Base-by-base conservation (phyloP, 2,329 filamentous ascomycete genomes). In the Pyrenophora seminiperda region DNA sequence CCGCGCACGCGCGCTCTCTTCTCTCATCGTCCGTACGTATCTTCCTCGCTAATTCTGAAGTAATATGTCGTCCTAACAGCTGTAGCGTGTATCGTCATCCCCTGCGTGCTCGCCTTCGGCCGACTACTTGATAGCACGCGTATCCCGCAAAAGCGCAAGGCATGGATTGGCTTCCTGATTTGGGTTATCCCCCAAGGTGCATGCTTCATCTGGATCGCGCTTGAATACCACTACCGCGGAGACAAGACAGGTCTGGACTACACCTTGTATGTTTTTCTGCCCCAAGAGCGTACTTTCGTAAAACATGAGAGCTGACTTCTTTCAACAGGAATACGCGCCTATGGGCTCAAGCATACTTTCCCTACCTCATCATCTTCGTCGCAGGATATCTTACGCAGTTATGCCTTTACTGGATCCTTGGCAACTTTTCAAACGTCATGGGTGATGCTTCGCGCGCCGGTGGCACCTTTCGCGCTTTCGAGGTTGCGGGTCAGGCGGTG, bases 401-500 rank as follows among this genome's bases (percentile, higher is more conserved):
- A 29, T 49, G 45, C 11, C 20, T 53, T n/a, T 53, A 53, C 31
- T 53, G 50, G 50, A 53, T 53, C 18, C 33, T 53, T 6, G 41
- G 50, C 19, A 53, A 46, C 14, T 40, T 49, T 10, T 53, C 50
- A n/a, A 38, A 44, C 19, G 30, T 45, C 10, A 42, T 44, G 19
- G 41, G 41, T 2, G 45, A 40, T 38, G 36, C 45, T 20, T 49
- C 50, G 13, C 45, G 50, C 3, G 36, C 41, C 2, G 50, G 45
- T 24, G 50, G 45, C 32, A 31, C 49, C 11, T 54, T 54, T 30
- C 51, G 51, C 7, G 51, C 51, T n/a, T 54, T 54, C 19, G 51
- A 54, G 34, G 32, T 32, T 7, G 42, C 47, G n/a, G 51, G 51
- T 10, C 51, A 54, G 22, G 51, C 51, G 19, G 34, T 51, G 4